Evolutionary conservation across 139 green algal genomes (phyloP), one percentile per base, ranked within the genome.

Genomic region (Marvania coccoides): DNA sequence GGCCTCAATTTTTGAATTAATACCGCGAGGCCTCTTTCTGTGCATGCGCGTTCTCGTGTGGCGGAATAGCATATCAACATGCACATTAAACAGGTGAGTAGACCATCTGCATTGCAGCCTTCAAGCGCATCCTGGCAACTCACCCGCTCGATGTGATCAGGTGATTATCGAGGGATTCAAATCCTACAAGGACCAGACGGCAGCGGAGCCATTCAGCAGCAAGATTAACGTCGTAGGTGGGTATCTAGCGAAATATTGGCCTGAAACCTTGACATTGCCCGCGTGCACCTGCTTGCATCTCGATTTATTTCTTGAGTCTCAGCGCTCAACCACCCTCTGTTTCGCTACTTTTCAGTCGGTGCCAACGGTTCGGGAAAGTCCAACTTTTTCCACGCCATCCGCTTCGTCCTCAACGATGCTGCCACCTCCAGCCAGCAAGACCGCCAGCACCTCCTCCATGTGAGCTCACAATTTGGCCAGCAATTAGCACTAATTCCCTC

Each of bases 301-400:
- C 24, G 29, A 63, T 37, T 46, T 63, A 35, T 9, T 45, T 30
- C 0, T 63, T 65, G 61, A 51, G 4, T 3, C 26, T 10, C 54
- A 14, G 23, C 58, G 13, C 58, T 29, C 42, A 35, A 0, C 36
- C 6, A 19, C 47, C 10, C 34, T 62, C 14, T 56, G 42, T 59
- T 61, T 28, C 4, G n/a, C n/a, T n/a, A n/a, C 29, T 2, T 34
- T 74, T 48, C 81, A 95, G 94, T 99, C 19, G 94, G 94, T 8
- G 89, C 94, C 10, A 99, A 99, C 71, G 94, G 94, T n/a, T 95
- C 91, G 2, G 94, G 94, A 12, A 99, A 99, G 72, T 95, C 87
- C 12, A 99, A 99, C 76, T 97, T 99, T 69, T 99, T 99, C 69
- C 85, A 98, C 65, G 93, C 94, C 58, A 97, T 99, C 64, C 86